Percentiles rank a stretch among this genome's conserved stretches.
Evolutionary conservation across 2,329 filamentous ascomycete genomes (phyloP).

Genomic region (Nemania sp.): DNA sequence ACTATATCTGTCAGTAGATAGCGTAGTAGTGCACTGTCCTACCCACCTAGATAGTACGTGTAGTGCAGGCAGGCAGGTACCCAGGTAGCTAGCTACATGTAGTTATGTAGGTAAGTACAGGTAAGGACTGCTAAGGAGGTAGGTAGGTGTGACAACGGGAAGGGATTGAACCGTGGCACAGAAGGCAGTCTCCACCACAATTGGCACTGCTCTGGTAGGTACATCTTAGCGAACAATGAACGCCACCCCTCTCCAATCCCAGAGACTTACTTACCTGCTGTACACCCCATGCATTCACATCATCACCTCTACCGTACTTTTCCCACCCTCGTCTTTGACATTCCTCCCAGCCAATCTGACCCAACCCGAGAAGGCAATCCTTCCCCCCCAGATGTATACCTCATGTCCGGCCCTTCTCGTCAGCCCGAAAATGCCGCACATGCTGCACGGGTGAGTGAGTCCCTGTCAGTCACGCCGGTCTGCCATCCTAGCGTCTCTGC

Average conservation of each 20-base stretch:
- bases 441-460: slow-evolving; percentile 51
- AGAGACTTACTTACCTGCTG: slow-evolving; percentile 24
- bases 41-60: background rate
- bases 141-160: slow-evolving; percentile 23
- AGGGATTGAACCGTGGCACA: slow-evolving; percentile 25
- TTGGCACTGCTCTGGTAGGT: slow-evolving; percentile 17
- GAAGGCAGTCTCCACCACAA: slow-evolving; percentile 31
- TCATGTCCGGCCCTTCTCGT: slow-evolving; percentile 67
- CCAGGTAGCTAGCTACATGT: too few relatives aligned
- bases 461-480: slow-evolving; percentile 40
- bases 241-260: slow-evolving; percentile 34
- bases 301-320: slow-evolving; percentile 44
- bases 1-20: background rate
- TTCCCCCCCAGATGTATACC: slow-evolving; percentile 63
- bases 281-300: slow-evolving; percentile 35
- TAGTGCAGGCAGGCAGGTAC: background rate
- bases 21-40: slow-evolving; percentile 2
- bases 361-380: slow-evolving; percentile 35
- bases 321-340: slow-evolving; percentile 38
- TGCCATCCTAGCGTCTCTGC: slow-evolving; percentile 41
- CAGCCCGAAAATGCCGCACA: slow-evolving; percentile 67
- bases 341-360: slow-evolving; percentile 30
- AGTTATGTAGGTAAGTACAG: background rate
- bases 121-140: background rate
- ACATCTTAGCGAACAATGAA: slow-evolving; percentile 27